Conservation (phyloP, 768 basidiomycete genomes). For the Suillus subalutaceus region DNA sequence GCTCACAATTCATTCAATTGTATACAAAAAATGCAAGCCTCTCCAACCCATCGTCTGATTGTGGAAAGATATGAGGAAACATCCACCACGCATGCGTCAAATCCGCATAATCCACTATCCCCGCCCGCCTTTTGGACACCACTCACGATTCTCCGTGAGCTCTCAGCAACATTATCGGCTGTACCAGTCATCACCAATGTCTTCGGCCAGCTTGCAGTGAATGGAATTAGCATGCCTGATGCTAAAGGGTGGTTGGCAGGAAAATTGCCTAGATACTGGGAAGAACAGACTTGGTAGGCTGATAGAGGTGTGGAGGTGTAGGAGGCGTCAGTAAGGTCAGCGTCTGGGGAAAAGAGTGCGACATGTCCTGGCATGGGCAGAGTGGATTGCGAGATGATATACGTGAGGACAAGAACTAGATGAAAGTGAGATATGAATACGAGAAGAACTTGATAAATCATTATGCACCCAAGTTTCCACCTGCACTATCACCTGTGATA, state of each 20-base stretch:
- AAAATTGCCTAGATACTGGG: neutral
- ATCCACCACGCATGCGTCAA: slow-evolving; percentile 29
- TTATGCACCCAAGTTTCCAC: slow-evolving; percentile 25
- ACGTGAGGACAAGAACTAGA: slow-evolving; percentile 26
- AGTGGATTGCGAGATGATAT: slow-evolving; percentile 41
- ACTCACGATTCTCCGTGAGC: slow-evolving; percentile 15
- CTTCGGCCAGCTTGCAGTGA: slow-evolving; percentile 22
- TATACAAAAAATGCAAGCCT: neutral
- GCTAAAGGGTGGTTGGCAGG: slow-evolving; percentile 21
- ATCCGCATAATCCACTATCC: slow-evolving; percentile 26
- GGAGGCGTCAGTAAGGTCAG: slow-evolving; percentile 10
- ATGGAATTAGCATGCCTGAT: slow-evolving; percentile 19
- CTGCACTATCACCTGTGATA: slow-evolving; percentile 29
- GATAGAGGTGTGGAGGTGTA: neutral
- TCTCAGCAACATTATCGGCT: slow-evolving; percentile 18
- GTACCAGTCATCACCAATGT: slow-evolving; percentile 26
- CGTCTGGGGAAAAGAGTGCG: slow-evolving; percentile 55
- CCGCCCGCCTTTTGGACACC: slow-evolving; percentile 3
- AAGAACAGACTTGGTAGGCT: neutral
- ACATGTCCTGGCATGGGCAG: slow-evolving; percentile 54
- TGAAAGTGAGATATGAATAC: neutral
- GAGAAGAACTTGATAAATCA: neutral
- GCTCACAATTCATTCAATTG: neutral
- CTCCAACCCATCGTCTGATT: neutral
- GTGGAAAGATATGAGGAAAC: slow-evolving; percentile 16